phyloP scores from a whole-genome alignment of 2,329 filamentous ascomycete species.

The Alternaria infectoria region DNA sequence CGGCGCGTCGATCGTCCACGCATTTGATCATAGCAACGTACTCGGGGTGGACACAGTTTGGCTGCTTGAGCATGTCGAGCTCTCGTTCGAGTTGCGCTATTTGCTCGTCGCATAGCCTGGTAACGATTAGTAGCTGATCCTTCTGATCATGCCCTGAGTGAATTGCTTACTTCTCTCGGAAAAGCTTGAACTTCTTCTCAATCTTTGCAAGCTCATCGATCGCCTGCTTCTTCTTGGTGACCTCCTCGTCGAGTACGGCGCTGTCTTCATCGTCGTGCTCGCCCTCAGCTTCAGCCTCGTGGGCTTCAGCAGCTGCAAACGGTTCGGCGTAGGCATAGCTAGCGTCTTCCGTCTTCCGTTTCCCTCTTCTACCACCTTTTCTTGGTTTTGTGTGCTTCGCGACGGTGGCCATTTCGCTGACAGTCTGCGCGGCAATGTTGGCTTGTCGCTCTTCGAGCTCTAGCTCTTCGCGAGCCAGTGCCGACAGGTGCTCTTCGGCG shows the following conservation, averaged over 20 bases:
- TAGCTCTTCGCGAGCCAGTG: constrained; percentile 39
- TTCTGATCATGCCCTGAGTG: background rate
- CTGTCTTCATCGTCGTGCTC: constrained; percentile 54
- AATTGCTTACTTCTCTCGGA: constrained; percentile 74
- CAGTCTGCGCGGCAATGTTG: constrained; percentile 40
- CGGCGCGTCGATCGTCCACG: constrained; percentile 80
- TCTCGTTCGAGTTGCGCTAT: constrained; percentile 79
- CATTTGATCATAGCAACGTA: constrained; percentile 89
- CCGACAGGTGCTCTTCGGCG: constrained; percentile 43
- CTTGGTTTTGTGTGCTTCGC: constrained; percentile 46
- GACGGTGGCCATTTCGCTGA: constrained; percentile 44
- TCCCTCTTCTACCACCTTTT: constrained; percentile 53
- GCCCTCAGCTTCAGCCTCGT: constrained; percentile 59
- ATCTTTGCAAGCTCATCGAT: constrained; percentile 80
- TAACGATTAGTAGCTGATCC: constrained; percentile 24
- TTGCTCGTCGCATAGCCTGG: constrained; percentile 85
- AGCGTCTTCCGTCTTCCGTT: constrained; percentile 57
- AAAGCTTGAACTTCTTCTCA: constrained; percentile 85
- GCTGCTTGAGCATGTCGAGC: constrained; percentile 64
- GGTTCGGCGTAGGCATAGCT: constrained; percentile 45
- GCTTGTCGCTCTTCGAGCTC: constrained; percentile 45
- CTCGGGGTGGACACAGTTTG: constrained; percentile 79
- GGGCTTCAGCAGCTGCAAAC: constrained; percentile 67
- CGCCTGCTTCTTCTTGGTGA: constrained; percentile 78
- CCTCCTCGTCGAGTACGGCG: constrained; percentile 52